Conservation (phyloP, 495 filamentous ascomycete species). For the Achaetomiella virescens region DNA sequence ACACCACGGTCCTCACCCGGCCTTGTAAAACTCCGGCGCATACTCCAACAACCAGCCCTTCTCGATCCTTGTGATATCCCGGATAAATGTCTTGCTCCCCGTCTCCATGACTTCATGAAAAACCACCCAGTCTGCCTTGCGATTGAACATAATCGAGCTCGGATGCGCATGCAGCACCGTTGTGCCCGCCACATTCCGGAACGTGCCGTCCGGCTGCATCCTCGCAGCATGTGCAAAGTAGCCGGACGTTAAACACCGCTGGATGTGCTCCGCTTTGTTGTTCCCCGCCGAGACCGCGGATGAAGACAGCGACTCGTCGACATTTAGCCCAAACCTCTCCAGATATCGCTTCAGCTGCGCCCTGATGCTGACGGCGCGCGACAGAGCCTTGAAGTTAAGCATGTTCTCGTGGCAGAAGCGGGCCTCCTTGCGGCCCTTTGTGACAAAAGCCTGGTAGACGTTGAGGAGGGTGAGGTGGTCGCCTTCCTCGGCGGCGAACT, state of each 20-base stretch:
- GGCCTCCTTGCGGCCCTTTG: constrained; percentile 74
- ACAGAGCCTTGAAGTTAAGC: constrained; percentile 79
- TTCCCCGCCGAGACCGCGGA: constrained; percentile 5
- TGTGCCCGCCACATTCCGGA: constrained; percentile 70
- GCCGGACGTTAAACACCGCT: constrained; percentile 80
- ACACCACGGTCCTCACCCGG: too few species aligned
- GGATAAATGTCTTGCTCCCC: constrained; percentile 80
- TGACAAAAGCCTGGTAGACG: constrained; percentile 85
- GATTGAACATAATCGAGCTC: constrained; percentile 92
- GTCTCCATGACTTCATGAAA: constrained; percentile 96
- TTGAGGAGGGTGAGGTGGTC: constrained; percentile 94
- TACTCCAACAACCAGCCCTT: constrained; percentile 88
- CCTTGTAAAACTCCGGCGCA: constrained; percentile 75
- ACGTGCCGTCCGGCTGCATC: constrained; percentile 93
- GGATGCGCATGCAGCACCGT: constrained; percentile 80
- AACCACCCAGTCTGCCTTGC: constrained; percentile 96
- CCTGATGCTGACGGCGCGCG: constrained; percentile 77
- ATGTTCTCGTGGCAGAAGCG: constrained; percentile 83
- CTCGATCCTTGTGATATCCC: constrained; percentile 87
- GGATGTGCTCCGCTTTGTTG: constrained; percentile 63
- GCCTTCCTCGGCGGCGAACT: constrained; percentile 89
- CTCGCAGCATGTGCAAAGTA: constrained; percentile 94
- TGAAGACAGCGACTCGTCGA: constrained; percentile 50
- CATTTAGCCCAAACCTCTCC: constrained; percentile 72
- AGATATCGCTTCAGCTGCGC: constrained; percentile 81